phyloP scores from a whole-genome alignment of 441 rosid genomes.

The Aquilaria agallochum region DNA sequence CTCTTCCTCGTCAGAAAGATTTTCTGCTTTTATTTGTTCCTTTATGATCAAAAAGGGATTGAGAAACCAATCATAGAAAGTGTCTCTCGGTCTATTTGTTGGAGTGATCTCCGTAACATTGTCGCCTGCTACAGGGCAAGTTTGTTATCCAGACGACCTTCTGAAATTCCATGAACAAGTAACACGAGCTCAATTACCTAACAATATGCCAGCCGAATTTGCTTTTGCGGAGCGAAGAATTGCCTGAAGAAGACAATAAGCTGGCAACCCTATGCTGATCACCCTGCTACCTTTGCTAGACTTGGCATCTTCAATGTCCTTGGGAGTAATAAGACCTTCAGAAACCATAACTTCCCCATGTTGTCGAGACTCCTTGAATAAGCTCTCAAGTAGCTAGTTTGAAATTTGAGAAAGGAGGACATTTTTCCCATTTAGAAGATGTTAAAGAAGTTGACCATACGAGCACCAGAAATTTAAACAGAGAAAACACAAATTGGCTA shows the following conservation, averaged over 20 bases:
- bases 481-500: background rate
- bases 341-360: slow-evolving; percentile 59
- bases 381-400: slow-evolving; percentile 56
- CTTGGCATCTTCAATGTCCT: slow-evolving; percentile 79
- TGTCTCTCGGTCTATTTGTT: slow-evolving; percentile 69
- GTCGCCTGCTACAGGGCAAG: slow-evolving; percentile 41
- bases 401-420: background rate
- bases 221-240: slow-evolving; percentile 62
- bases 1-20: slow-evolving; percentile 68
- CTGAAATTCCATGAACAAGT: background rate
- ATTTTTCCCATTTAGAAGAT: too few species aligned
- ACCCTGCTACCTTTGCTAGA: slow-evolving; percentile 55
- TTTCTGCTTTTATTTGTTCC: slow-evolving; percentile 80
- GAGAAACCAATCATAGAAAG: slow-evolving; percentile 82
- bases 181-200: slow-evolving; percentile 41
- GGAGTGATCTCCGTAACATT: slow-evolving; percentile 56
- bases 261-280: slow-evolving; percentile 76
- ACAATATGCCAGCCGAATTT: slow-evolving; percentile 61
- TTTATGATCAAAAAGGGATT: slow-evolving; percentile 79
- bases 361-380: slow-evolving; percentile 55
- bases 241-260: slow-evolving; percentile 69
- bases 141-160: background rate
- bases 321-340: slow-evolving; percentile 67
- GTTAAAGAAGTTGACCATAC: too few species aligned
- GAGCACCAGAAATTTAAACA: slow-evolving; percentile 1